Percentiles rank a stretch among this genome's conserved stretches.
Conservation (phyloP, 73 alveolate genomes). For the Uronychia binucleata region DNA sequence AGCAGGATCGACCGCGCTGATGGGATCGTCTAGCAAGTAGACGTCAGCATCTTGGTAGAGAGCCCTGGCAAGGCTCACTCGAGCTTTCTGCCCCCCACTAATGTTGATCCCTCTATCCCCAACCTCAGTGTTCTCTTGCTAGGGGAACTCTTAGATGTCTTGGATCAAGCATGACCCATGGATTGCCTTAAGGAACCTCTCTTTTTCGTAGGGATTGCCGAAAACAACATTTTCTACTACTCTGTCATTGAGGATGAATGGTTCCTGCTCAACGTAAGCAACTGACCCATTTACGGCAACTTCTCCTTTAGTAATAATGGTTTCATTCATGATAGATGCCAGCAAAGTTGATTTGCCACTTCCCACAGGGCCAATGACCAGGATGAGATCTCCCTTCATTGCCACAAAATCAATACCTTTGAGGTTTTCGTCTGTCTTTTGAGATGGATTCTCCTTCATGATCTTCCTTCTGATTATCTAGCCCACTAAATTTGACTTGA, state of each 20-base stretch:
- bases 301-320: constrained; percentile 29
- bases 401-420: background rate
- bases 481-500: too few relatives aligned
- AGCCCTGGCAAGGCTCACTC: constrained; percentile 75
- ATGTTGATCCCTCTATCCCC: constrained; percentile 78
- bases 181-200: constrained; percentile 38
- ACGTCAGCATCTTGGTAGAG: constrained; percentile 61
- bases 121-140: constrained; percentile 63
- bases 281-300: constrained; percentile 42
- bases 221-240: constrained; percentile 57
- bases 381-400: background rate
- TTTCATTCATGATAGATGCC: constrained; percentile 45
- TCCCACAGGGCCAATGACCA: background rate
- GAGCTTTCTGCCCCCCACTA: constrained; percentile 77
- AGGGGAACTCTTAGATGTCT: constrained; percentile 41
- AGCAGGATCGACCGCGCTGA: constrained; percentile 60
- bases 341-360: background rate
- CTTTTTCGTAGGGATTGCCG: constrained; percentile 47
- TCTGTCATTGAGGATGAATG: constrained; percentile 70
- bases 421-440: too few relatives aligned
- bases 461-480: too few relatives aligned
- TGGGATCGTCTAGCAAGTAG: constrained; percentile 60
- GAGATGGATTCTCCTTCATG: too few relatives aligned
- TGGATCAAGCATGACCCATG: constrained; percentile 28
- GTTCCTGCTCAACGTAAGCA: constrained; percentile 66